Evolutionary conservation across 306 rosid genomes (phyloP), one percentile per base, ranked within the genome.

Genomic region (Benincasa hispida): DNA sequence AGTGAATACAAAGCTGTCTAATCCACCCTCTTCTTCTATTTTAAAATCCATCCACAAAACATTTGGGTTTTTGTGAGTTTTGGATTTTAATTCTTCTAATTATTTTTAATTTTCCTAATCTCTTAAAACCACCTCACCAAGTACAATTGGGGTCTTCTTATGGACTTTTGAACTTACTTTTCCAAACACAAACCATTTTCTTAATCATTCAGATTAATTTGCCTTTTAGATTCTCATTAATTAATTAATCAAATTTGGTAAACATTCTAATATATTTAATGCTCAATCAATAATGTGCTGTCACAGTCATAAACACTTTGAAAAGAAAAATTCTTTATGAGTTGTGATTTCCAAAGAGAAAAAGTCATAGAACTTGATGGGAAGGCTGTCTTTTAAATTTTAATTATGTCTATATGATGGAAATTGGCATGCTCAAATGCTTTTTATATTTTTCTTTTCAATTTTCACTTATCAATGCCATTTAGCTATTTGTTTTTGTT

Each of bases 1-100:
- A 70, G 76, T 15, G 76, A 25, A 70, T 70, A 70, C 76, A 70
- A 21, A 68, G 74, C 35, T 68, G 55, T 39, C 54, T 68, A 68
- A 68, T 42, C 74, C 74, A 68, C 53, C 75, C 51, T 62, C 24
- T 24, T 68, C 61, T 62, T 6, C 32, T 62, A 32, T 62, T 30
- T 62, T 62, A 17, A 62, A 62, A 17, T 62, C 24, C 22, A 62
- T 61, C 6, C 7, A 62, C n/a, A 65, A 63, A 34, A 15, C 48
- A 34, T 2, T 62, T 63, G 48, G 70, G 27, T 34, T 3, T 24
- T 58, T 11, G 18, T 57, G 63, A 24, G 4, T 61, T 63, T 61
- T 61, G 69, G 41, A 61, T 67, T 21, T 67, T 22, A 67, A 67
- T 67, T 22, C 27, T 39, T 67, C 14, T 34, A 32, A 14, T 61